Evolutionary conservation across 805 yeast species (phyloP), one percentile per base, ranked within the genome.

Genomic region (Zygosaccharomyces lentus): DNA sequence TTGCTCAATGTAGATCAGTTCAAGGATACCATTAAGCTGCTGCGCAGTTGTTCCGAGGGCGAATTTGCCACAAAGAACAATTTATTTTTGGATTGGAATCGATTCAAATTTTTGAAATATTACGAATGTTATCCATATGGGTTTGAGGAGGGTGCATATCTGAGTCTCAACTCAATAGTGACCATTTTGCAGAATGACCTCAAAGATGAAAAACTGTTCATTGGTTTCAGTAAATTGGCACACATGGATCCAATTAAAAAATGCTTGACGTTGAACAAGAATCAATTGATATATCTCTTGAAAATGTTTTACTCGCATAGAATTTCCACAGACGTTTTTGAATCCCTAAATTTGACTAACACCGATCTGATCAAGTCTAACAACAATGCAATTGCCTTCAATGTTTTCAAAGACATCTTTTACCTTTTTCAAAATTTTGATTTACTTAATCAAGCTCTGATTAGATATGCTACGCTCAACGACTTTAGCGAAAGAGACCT

Each of bases 131-230:
- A 34, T 37, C 61, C 62, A 2, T 54, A 47, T 16, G 52, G 50
- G 17, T 24, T 31, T 6, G 37, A 47, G 4, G 53, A 57, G 10
- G 59, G 62, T 21, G 49, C 66, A 9, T 63, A 58, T 46, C 49
- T 72, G 26, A 64, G 68, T 35, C 53, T 71, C 30, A 70, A 68
- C 49, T 69, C 74, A 2, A 52, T 71, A n/a, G 64, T 70, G 2
- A 64, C 73, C 0, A 62, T 71, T 34, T 41, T 72, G n/a, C 73
- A 71, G 48, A 67, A 59, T 35, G 76, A 72, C 45, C 56, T 72
- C 46, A 58, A 66, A 26, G 58, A 65, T 47, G 70, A 68, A 42
- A 68, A 65, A 48, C 49, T 71, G 6, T 53, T 52, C 29, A 51
- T 61, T 27, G 66, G 68, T 16, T 65, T 66, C 54, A 55, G 65